Base-by-base conservation (phyloP, 768 basidiomycete genomes). In the Boletus subcaerulescens region DNA sequence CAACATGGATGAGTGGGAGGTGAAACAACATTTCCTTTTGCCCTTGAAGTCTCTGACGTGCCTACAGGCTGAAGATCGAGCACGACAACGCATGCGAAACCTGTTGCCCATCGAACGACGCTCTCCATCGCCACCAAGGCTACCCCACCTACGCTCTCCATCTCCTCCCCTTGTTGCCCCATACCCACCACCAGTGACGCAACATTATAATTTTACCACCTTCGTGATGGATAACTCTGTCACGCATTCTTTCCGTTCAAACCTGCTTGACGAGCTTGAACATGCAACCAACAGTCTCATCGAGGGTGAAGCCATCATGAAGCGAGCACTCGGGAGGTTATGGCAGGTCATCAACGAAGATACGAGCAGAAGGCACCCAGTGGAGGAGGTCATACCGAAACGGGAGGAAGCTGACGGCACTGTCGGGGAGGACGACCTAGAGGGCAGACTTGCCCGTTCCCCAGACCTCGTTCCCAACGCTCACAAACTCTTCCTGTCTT, bases 221-320 rank as follows among this genome's bases (percentile, higher is more conserved):
- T 90, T 91, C 61, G 90, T 94, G 14, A 80, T 93, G 79, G 91
- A 93, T 67, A 89, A 86, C 58, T 81, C 89, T 9, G 83, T 90
- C 15, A 90, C 88, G 17, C 87, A 90, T 67, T 84, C 91, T 5
- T 94, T 91, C 71, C 87, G 91, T 42, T 88, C 91, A 33, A 78
- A 76, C 52, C 72, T 93, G 45, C 73, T 93, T 22, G 86, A 90
- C 59, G 90, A 92, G 62, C 77, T 94, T 14, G 89, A 92, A 60
- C 76, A 87, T 48, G 85, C 91, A 14, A 91, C 91, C 11, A 91
- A 90, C 65, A 84, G 83, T 42, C 80, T 94, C 43, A 88, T 93
- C 45, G 89, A 93, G 72, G 90, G 89, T 18, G 92, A 93, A 67
- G 83, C 84, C 20, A 76, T 76, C 5, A 76, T 93, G 73, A 78